Base-by-base conservation (phyloP, 768 basidiomycete genomes). In the Mycena floridula region DNA sequence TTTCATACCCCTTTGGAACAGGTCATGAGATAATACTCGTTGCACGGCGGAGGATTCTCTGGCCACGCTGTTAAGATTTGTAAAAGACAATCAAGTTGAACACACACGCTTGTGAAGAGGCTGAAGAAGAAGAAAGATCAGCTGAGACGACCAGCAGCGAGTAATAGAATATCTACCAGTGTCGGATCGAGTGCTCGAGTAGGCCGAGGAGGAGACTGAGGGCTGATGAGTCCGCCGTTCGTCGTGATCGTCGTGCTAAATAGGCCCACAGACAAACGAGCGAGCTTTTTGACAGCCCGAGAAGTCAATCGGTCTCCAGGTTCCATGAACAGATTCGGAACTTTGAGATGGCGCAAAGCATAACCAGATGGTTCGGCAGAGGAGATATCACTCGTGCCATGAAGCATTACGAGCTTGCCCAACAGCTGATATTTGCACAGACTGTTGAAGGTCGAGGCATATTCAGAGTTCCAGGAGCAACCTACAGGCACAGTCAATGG, bases 1-100 rank as follows among this genome's bases (percentile, higher is more conserved):
- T n/a, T n/a, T n/a, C n/a, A n/a, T n/a, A n/a, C n/a, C n/a, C 83
- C 85, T 70, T 88, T 88, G 44, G 83, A 84, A 65, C 88, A 89
- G 32, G 72, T 72, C 82, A 89, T 86, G 54, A 89, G 64, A 61
- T 90, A 90, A 57, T 80, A 76, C 63, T 89, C 86, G 54, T 89
- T 90, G 68, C 88, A 89, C 15, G 88, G 88, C 12, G 88, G 87
- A 25, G 88, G 88, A 47, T 73, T 77, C 64, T 89, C 88, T 89
- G 60, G 38, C 43, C 37, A 47, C 39, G 27, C 44, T n/a, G 32
- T n/a, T 27, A 13, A 32, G 16, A 12, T 26, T 21, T 9, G 18
- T 23, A 25, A 44, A 50, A 25, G 47, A 48, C 35, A 39, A 39
- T 45, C n/a, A n/a, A n/a, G n/a, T 25, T 57, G 28, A 18, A 9